Evolutionary conservation across 352 stramenopile genomes (phyloP), one percentile per base, ranked within the genome.

Genomic region (Globisporangium solare): DNA sequence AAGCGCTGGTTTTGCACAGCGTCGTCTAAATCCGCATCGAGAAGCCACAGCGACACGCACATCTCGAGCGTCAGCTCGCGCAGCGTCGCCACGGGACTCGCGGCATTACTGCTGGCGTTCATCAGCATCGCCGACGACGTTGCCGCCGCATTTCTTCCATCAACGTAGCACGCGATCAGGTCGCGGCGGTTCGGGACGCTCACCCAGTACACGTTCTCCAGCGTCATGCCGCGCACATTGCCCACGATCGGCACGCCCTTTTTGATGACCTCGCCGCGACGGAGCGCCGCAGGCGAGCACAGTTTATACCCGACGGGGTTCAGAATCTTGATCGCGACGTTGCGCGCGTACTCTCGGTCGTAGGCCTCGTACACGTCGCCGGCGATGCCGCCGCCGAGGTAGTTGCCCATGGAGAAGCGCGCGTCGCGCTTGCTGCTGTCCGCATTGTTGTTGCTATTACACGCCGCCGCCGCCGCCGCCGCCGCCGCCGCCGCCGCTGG

Each of bases 281-380:
- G 72, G 15, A 98, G 63, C 15, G 77, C 68, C 15, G 82, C 76
- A 0, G 83, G 66, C 21, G 82, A 77, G 21, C 89, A 72, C 41
- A 98, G 79, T 52, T 97, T 95, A 69, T 98, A 98, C 57, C 93
- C 91, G 40, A 98, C 93, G 10, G 96, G 94, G 66, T 99, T 98
- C 18, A 99, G 71, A 58, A 98, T 98, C 75, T 99, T 99, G 53
- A 98, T 93, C 32, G 96, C 95, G 24, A 98, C 83, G 39, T 87
- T 79, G 15, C 83, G 76, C 61, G 91, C 81, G 41, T 70, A 64
- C n/a, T 80, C 69, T 47, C 76, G 68, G 65, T 96, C 88, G 50
- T 88, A 88, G 0, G 86, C 87, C 59, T 98, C 92, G 67, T 98
- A 97, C 10, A 98, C 92, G 41, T 95, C 88, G 56, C 92, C 92